A percentile compares a stretch with the other conserved stretches of the same genome.
Conservation (phyloP, 2,329 filamentous ascomycete species). For the Ceratocystis lukuohia region DNA sequence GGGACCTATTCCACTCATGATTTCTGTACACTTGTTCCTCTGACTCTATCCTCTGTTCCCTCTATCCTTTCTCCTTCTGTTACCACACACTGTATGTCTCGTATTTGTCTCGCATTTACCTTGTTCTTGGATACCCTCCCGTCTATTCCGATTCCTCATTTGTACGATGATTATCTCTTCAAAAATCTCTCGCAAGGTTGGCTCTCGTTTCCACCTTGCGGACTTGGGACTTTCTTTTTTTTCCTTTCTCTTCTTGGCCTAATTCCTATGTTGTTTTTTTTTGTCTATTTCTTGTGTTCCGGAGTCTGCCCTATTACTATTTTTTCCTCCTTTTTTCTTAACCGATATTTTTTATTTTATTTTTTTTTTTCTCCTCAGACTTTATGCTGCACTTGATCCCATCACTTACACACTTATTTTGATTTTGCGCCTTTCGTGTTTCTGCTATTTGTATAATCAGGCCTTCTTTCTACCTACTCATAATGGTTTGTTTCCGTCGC, state of each 20-base stretch:
- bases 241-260: slow-evolving; percentile 9
- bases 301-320: not conserved
- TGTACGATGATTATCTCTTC: slow-evolving; percentile 8
- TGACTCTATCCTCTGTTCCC: not conserved
- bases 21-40: not conserved
- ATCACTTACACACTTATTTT: not conserved
- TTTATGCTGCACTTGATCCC: not conserved
- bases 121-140: slow-evolving; percentile 9
- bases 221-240: not conserved
- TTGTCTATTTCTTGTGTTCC: slow-evolving; percentile 1
- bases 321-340: slow-evolving; percentile 1
- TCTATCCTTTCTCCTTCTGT: slow-evolving; percentile 13
- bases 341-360: slow-evolving; percentile 3
- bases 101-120: slow-evolving; percentile 30
- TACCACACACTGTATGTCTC: slow-evolving; percentile 20
- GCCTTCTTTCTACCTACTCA: not conserved
- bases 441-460: not conserved
- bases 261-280: not conserved
- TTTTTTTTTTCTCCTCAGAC: not conserved
- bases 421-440: not conserved
- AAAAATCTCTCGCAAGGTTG: not conserved
- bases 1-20: slow-evolving; percentile 94
- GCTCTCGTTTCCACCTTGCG: not conserved
- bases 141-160: slow-evolving; percentile 5
- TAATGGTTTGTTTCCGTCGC: not conserved